Percentiles rank a stretch among this genome's conserved stretches.
Evolutionary conservation across 2,329 filamentous ascomycete species (phyloP).

Genomic region (Hymenoscyphus occultus): DNA sequence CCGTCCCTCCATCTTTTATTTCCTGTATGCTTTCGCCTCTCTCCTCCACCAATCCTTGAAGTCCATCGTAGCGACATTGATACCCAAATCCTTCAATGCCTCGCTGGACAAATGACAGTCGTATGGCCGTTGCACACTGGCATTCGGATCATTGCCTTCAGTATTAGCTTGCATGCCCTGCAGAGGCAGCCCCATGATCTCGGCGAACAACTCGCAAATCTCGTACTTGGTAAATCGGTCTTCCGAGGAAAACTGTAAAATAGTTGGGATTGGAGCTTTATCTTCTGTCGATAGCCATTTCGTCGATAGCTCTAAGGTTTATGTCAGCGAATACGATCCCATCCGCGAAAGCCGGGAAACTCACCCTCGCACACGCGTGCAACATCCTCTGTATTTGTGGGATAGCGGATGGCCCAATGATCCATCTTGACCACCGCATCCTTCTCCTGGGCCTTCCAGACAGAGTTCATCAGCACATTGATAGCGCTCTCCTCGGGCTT

Average conservation of each 20-base stretch:
- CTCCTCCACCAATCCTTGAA: conserved; percentile 81
- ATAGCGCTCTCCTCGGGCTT: conserved; percentile 74
- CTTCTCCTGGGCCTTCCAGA: conserved; percentile 70
- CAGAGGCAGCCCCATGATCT: conserved; percentile 73
- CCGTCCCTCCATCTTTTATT: conserved; percentile 17
- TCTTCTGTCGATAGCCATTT: conserved; percentile 59
- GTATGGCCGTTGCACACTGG: conserved; percentile 74
- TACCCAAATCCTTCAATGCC: conserved; percentile 67
- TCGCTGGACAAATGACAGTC: conserved; percentile 84
- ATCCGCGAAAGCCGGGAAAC: conserved; percentile 25
- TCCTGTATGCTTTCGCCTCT: conserved; percentile 54
- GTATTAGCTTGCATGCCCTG: conserved; percentile 67
- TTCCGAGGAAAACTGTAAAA: conserved; percentile 85
- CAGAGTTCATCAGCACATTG: conserved; percentile 72
- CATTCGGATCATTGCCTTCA: conserved; percentile 68
- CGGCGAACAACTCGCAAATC: conserved; percentile 74
- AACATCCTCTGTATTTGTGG: conserved; percentile 86
- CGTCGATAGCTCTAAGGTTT: conserved; percentile 58
- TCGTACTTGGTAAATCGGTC: conserved; percentile 87
- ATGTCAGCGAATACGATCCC: not conserved
- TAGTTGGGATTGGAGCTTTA: conserved; percentile 56
- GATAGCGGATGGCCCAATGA: conserved; percentile 79
- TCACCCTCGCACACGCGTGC: conserved; percentile 69
- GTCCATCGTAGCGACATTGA: conserved; percentile 70
- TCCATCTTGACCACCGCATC: conserved; percentile 71